Conservation (phyloP, 768 basidiomycete species). For the Lentinula raphanica region DNA sequence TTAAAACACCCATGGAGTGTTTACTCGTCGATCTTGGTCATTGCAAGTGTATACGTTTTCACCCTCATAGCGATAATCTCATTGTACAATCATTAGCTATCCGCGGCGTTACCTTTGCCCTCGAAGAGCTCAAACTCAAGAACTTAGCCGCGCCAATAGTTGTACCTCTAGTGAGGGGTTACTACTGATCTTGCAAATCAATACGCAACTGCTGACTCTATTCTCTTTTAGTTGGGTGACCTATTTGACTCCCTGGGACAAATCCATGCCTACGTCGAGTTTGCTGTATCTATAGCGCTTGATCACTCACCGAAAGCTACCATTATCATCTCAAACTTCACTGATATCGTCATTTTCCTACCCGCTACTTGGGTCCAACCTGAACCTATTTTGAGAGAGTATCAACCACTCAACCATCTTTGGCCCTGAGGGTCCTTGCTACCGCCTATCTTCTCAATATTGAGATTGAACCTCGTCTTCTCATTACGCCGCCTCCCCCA, state of each 20-base stretch:
- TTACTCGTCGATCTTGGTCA: slow-evolving; percentile 11
- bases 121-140: too few species aligned
- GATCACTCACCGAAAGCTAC: neutral
- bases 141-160: too few species aligned
- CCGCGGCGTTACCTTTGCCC: too few species aligned
- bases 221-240: too few species aligned
- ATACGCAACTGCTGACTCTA: too few species aligned
- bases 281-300: slow-evolving; percentile 7
- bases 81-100: too few species aligned
- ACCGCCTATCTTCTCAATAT: slow-evolving; percentile 11
- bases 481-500: neutral
- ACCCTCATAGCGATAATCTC: too few species aligned
- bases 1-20: slow-evolving; percentile 14
- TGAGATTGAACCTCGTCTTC: neutral
- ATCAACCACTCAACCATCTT: slow-evolving; percentile 9
- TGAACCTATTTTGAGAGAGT: slow-evolving; percentile 9
- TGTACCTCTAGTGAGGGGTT: too few species aligned
- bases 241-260: neutral
- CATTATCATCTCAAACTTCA: neutral
- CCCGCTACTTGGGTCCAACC: too few species aligned
- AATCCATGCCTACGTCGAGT: neutral
- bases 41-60: too few species aligned
- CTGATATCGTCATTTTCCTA: neutral
- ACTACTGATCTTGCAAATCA: too few species aligned
- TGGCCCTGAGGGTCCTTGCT: slow-evolving; percentile 13